Percentiles rank a stretch among this genome's conserved stretches.
Conservation (phyloP, 768 basidiomycete species). For the Pisolithus microcarpus region DNA sequence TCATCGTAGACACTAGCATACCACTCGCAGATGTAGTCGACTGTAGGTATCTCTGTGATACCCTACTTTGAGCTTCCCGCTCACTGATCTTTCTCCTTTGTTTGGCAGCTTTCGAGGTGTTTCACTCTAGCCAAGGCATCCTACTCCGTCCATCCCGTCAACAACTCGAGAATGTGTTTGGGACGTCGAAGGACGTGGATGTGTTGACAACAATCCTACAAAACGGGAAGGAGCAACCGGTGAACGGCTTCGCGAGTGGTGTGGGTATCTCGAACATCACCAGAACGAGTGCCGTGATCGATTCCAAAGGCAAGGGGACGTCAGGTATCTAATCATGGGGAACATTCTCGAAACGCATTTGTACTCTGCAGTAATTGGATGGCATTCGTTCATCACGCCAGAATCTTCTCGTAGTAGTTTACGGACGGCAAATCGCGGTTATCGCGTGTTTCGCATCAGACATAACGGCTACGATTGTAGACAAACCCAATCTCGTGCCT, state of each 20-base stretch:
- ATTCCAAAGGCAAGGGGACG: constrained; percentile 34
- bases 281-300: constrained; percentile 31
- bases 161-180: constrained; percentile 71
- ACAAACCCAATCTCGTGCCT: no score
- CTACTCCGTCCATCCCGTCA: constrained; percentile 74
- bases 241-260: constrained; percentile 37
- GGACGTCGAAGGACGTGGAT: constrained; percentile 55
- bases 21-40: constrained; percentile 75
- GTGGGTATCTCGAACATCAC: constrained; percentile 10
- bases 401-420: no score
- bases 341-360: not conserved
- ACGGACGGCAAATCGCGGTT: no score
- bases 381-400: no score
- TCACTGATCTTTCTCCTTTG: not conserved
- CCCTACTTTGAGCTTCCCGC: not conserved
- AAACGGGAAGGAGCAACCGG: constrained; percentile 53
- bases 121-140: constrained; percentile 65
- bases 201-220: constrained; percentile 53
- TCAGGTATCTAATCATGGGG: constrained; percentile 26
- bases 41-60: constrained; percentile 39
- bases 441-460: no score
- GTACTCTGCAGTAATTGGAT: not conserved
- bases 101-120: constrained; percentile 59
- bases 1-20: constrained; percentile 50
- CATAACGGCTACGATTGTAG: no score